Percentiles rank a stretch among this genome's conserved stretches.
Evolutionary conservation across 225 moss, liverwort and hornwort species (phyloP).

Genomic region (Marchantia polymorpha): DNA sequence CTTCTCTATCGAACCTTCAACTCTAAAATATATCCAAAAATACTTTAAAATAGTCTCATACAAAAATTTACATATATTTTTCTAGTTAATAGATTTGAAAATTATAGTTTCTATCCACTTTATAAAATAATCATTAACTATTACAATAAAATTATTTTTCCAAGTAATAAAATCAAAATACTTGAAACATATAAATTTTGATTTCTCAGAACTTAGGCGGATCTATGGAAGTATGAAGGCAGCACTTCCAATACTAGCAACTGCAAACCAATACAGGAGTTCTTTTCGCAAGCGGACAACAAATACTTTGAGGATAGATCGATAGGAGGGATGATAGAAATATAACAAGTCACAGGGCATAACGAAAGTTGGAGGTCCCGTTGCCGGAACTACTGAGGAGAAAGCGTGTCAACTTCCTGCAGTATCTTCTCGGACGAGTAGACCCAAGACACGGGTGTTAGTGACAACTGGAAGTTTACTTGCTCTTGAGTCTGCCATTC

Average conservation of each 20-base stretch:
- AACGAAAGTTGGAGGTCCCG: background rate
- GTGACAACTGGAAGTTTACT: constrained; percentile 5
- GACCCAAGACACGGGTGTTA: background rate
- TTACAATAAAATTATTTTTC: too few species aligned
- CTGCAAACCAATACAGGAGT: background rate
- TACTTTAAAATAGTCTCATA: too few species aligned
- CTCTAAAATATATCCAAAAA: too few species aligned
- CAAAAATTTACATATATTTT: too few species aligned
- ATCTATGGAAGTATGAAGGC: constrained; percentile 57
- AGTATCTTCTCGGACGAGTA: background rate
- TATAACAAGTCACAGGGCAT: background rate
- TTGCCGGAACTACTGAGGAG: background rate
- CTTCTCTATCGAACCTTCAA: too few species aligned
- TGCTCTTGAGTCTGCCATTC: background rate
- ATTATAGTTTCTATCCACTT: too few species aligned
- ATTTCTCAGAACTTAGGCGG: constrained; percentile 60
- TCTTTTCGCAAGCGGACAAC: background rate
- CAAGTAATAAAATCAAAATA: too few species aligned
- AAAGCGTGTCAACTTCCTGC: background rate
- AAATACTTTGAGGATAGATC: constrained; percentile 10
- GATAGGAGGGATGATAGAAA: constrained; percentile 40
- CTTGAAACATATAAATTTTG: too few species aligned
- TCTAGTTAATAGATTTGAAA: too few species aligned
- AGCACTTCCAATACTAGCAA: constrained; percentile 46
- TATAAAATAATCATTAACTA: too few species aligned